These are phyloP conservation scores for Saturnispora kantuleensis DNA, from an alignment of 805 yeast species.

Conservation along the genomic window DNA sequence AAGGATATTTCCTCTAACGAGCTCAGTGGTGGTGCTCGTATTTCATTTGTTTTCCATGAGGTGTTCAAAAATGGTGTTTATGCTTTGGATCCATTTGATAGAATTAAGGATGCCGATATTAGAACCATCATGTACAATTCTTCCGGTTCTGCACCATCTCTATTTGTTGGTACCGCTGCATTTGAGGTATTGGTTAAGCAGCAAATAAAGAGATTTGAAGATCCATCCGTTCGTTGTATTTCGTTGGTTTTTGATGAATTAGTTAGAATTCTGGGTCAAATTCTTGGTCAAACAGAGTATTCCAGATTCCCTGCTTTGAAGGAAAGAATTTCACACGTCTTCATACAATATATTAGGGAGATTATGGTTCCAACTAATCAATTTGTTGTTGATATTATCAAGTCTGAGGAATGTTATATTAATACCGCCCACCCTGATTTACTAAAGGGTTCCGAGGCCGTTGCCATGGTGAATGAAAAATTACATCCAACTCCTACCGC, in stretches of 20 bases:
- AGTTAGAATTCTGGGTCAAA: conserved; percentile 80
- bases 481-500: conserved; percentile 71
- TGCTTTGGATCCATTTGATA: conserved; percentile 93
- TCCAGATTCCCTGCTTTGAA: conserved; percentile 85
- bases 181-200: conserved; percentile 93
- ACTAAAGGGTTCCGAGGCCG: conserved; percentile 88
- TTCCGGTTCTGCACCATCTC: conserved; percentile 90
- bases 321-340: conserved; percentile 73
- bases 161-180: conserved; percentile 95
- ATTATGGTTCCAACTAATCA: conserved; percentile 76
- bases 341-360: conserved; percentile 70
- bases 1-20: conserved; percentile 83
- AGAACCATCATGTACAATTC: conserved; percentile 96
- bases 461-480: conserved; percentile 85
- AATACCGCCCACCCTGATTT: conserved; percentile 98
- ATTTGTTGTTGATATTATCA: conserved; percentile 75
- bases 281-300: conserved; percentile 70
- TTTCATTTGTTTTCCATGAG: conserved; percentile 94
- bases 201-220: conserved; percentile 89
- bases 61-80: conserved; percentile 85
- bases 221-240: conserved; percentile 83
- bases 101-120: conserved; percentile 89
- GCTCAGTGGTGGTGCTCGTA: conserved; percentile 96
- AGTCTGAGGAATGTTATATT: conserved; percentile 84
- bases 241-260: conserved; percentile 88